Evolutionary conservation across 2,329 filamentous ascomycete genomes (phyloP).

Genomic region (Sporothrix humicola): DNA sequence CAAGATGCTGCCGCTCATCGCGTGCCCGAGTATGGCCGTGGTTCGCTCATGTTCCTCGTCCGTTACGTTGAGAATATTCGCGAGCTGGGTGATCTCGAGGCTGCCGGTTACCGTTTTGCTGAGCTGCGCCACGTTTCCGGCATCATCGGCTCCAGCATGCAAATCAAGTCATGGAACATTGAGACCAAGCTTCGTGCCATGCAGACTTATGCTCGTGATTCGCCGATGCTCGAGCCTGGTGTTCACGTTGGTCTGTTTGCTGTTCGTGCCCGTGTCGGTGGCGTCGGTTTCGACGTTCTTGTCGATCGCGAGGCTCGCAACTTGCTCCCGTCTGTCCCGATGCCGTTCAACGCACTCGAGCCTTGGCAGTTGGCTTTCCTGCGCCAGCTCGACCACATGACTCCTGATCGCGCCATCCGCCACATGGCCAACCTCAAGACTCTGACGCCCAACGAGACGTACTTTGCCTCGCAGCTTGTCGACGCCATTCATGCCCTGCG

Average conservation of each 20-base stretch:
- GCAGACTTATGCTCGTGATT: constrained; percentile 60
- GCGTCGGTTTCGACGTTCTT: constrained; percentile 67
- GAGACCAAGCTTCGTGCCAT: constrained; percentile 67
- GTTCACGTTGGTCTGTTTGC: constrained; percentile 66
- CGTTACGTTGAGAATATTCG: constrained; percentile 62
- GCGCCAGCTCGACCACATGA: constrained; percentile 54
- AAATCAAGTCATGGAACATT: constrained; percentile 70
- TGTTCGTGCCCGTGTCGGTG: constrained; percentile 57
- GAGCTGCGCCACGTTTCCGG: constrained; percentile 69
- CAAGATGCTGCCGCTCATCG: background rate
- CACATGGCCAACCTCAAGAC: constrained; percentile 48
- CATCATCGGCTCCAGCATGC: constrained; percentile 73
- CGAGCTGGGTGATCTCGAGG: constrained; percentile 68
- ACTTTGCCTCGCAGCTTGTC: constrained; percentile 54
- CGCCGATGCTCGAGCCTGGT: constrained; percentile 55
- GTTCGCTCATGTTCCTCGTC: constrained; percentile 81
- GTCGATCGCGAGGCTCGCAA: constrained; percentile 62
- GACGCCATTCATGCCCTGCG: constrained; percentile 51
- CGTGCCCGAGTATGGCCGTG: constrained; percentile 61
- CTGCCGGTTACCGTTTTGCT: constrained; percentile 80
- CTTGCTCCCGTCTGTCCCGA: constrained; percentile 63
- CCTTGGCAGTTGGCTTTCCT: constrained; percentile 62
- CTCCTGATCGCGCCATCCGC: constrained; percentile 49
- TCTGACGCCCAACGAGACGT: constrained; percentile 49
- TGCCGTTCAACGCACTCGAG: constrained; percentile 60